Evolutionary conservation across 163 green algal species (phyloP).

Genomic region (Chlamydomonas reinhardtii): DNA sequence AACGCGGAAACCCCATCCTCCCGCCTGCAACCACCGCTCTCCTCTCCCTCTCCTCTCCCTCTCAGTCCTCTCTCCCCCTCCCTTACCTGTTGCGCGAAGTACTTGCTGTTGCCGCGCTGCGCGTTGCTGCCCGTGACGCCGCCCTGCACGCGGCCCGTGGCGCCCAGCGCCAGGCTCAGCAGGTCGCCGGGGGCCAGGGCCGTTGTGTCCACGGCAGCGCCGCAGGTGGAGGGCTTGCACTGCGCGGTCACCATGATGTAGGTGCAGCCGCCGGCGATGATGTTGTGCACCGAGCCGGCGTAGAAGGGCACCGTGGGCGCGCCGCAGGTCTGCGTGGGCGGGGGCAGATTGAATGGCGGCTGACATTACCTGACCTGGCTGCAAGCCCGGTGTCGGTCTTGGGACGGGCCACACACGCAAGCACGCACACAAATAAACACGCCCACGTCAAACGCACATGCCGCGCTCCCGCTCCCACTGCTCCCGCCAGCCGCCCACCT

Average conservation of each 20-base stretch:
- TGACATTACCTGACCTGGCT: too few species aligned
- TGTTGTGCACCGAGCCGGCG: not conserved
- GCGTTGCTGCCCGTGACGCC: too few species aligned
- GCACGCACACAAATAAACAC: too few species aligned
- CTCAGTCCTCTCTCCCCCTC: too few species aligned
- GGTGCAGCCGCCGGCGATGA: not conserved
- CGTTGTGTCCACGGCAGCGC: not conserved
- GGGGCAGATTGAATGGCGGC: too few species aligned
- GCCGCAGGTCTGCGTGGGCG: conserved; percentile 3
- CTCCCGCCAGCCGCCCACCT: not conserved
- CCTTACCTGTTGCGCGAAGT: not conserved
- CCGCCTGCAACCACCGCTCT: too few species aligned
- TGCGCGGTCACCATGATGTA: conserved; percentile 27
- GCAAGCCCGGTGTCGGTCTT: too few species aligned
- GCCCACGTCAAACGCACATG: too few species aligned
- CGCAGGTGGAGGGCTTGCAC: conserved; percentile 23
- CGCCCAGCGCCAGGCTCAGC: not conserved
- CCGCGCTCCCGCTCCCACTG: too few species aligned
- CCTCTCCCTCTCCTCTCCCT: too few species aligned
- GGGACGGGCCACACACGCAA: too few species aligned
- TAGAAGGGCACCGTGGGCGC: not conserved
- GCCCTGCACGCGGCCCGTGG: not conserved
- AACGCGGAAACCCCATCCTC: too few species aligned
- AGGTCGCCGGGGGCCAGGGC: not conserved
- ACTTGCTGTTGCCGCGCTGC: not conserved